Percentiles rank a stretch among this genome's conserved stretches.
phyloP scores from a whole-genome alignment of 345 rosid species.

The Aquilaria malaccensis region DNA sequence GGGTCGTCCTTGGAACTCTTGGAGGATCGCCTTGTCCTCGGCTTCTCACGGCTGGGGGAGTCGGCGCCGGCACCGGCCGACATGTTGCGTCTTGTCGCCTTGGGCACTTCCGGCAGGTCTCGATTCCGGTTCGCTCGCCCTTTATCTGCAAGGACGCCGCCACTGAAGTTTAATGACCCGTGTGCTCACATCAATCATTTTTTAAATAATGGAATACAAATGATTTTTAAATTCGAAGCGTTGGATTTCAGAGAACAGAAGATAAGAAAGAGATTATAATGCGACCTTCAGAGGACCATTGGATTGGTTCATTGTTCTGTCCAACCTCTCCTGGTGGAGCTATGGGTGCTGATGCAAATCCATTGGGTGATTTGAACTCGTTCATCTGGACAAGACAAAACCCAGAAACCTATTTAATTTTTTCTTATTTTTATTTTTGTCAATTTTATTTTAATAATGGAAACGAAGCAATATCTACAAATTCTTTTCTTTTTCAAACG shows the following conservation, averaged over 20 bases:
- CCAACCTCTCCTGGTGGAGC: conserved; percentile 13
- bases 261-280: background rate
- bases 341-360: conserved; percentile 24
- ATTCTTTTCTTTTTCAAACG: too few relatives aligned
- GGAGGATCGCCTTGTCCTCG: conserved; percentile 54
- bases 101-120: conserved; percentile 29
- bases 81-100: conserved; percentile 34
- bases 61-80: conserved; percentile 17
- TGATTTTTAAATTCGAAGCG: conserved; percentile 6
- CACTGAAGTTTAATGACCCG: too few relatives aligned
- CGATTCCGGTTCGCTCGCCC: conserved; percentile 6
- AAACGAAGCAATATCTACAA: background rate
- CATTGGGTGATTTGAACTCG: conserved; percentile 38
- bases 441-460: background rate
- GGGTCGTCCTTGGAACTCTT: conserved; percentile 14
- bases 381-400: conserved; percentile 41
- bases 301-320: conserved; percentile 21
- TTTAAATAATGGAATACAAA: too few relatives aligned
- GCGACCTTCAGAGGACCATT: conserved; percentile 49
- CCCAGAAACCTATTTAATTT: background rate
- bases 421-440: background rate
- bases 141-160: conserved; percentile 12
- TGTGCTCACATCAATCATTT: too few relatives aligned
- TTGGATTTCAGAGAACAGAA: background rate
- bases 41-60: conserved; percentile 32